Percentiles rank a stretch among this genome's conserved stretches.
phyloP scores from a whole-genome alignment of 192 early-diverging fungal genomes.

The Entomortierella chlamydospora region DNA sequence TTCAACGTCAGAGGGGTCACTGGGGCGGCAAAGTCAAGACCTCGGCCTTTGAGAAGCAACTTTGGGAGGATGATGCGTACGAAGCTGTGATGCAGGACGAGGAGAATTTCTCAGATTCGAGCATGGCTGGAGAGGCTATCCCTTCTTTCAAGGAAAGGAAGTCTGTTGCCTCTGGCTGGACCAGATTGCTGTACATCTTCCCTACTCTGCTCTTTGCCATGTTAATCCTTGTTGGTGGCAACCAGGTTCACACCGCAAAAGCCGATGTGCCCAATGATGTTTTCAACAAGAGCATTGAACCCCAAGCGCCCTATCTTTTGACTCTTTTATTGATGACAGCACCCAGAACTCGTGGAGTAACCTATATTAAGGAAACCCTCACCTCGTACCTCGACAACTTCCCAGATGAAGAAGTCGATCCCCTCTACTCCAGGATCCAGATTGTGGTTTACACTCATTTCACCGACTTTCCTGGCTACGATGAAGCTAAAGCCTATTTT shows the following conservation, averaged over 20 bases:
- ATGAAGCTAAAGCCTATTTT: conserved; percentile 50
- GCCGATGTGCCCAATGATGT: conserved; percentile 25
- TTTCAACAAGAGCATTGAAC: conserved; percentile 34
- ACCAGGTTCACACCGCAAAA: conserved; percentile 30
- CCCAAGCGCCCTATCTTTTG: conserved; percentile 56
- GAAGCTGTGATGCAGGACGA: conserved; percentile 33
- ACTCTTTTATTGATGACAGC: conserved; percentile 66
- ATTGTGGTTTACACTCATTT: conserved; percentile 67
- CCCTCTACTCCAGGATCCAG: conserved; percentile 60
- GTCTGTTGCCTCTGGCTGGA: conserved; percentile 8
- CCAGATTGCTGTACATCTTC: conserved; percentile 11
- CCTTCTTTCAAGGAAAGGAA: conserved; percentile 24
- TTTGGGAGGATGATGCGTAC: conserved; percentile 25
- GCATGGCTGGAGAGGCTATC: background rate
- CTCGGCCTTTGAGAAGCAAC: conserved; percentile 31
- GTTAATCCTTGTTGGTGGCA: conserved; percentile 42
- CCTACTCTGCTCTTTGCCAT: conserved; percentile 28
- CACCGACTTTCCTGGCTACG: conserved; percentile 58
- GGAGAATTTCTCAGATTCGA: conserved; percentile 31
- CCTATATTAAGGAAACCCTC: conserved; percentile 60
- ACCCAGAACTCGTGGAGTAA: conserved; percentile 54
- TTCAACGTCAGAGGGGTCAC: conserved; percentile 29
- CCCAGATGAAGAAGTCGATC: conserved; percentile 51
- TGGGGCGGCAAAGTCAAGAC: conserved; percentile 46
- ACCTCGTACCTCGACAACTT: conserved; percentile 61